Evolutionary conservation across 257 asterid species (phyloP).

Genomic region (Gynochthodes officinalis): DNA sequence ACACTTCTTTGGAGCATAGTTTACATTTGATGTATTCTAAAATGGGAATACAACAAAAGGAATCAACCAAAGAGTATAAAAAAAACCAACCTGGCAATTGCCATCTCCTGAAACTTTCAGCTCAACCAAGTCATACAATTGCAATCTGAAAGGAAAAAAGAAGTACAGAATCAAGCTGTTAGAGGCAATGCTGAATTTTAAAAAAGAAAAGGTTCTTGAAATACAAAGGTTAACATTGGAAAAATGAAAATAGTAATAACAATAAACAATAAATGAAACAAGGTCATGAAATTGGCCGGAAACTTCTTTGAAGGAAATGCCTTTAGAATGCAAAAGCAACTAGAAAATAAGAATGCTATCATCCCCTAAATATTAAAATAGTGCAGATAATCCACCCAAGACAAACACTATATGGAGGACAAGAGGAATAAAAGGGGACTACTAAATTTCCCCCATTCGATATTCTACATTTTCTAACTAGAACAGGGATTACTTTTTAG

Average conservation of each 20-base stretch:
- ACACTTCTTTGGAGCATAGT: neutral
- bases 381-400: neutral
- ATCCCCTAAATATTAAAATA: neutral
- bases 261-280: neutral
- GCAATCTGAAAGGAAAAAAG: conserved; percentile 43
- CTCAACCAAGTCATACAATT: conserved; percentile 71
- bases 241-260: neutral
- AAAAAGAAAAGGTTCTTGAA: neutral
- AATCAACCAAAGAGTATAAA: neutral
- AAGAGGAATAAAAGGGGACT: neutral
- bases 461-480: neutral
- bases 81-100: conserved; percentile 81
- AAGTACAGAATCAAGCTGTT: conserved; percentile 2
- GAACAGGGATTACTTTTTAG: neutral
- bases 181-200: neutral
- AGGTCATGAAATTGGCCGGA: neutral
- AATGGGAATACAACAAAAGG: neutral
- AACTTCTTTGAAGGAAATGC: neutral
- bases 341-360: neutral
- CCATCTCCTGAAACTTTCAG: conserved; percentile 87
- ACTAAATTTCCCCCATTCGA: neutral
- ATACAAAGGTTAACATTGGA: neutral
- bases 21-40: neutral
- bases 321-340: neutral
- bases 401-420: neutral